Conservation (phyloP, 176 grass and related monocot species). For the Oryza longistaminata region DNA sequence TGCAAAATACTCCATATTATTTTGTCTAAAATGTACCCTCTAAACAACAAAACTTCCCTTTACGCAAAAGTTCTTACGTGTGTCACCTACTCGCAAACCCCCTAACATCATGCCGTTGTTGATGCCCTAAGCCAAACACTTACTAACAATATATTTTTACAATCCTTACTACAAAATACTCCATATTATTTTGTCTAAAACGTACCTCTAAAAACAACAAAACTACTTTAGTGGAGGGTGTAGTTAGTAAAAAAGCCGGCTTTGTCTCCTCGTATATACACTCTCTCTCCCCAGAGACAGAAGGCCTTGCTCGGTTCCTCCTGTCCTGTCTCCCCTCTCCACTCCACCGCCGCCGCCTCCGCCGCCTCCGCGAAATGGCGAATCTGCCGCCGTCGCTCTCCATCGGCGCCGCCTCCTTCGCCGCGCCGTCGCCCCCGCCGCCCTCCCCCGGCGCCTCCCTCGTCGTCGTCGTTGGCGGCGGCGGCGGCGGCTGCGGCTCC, state of each 20-base stretch:
- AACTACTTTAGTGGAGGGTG: neutral
- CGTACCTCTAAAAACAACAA: neutral
- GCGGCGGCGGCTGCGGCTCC: too few species aligned
- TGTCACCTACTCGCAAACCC: too few species aligned
- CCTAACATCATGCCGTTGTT: too few species aligned
- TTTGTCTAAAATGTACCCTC: neutral
- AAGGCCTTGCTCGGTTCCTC: neutral
- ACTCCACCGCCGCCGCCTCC: slow-evolving; percentile 1
- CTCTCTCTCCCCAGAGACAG: too few species aligned
- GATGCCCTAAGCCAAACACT: too few species aligned
- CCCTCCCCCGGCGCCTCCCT: slow-evolving; percentile 12
- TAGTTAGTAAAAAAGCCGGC: neutral
- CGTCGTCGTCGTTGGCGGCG: neutral
- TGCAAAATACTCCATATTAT: neutral
- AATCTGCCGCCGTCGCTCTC: slow-evolving; percentile 63
- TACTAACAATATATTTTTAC: too few species aligned
- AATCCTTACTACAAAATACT: neutral
- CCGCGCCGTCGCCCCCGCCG: slow-evolving; percentile 30
- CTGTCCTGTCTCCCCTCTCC: neutral
- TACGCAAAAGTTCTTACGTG: too few species aligned
- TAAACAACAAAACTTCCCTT: neutral
- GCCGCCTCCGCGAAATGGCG: slow-evolving; percentile 47
- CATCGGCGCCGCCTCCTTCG: slow-evolving; percentile 42
- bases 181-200: neutral
- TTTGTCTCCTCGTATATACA: neutral